Percentiles rank a stretch among this genome's conserved stretches.
These are phyloP conservation scores for Thalassiosira pacifica DNA, from an alignment of 352 stramenopile species.

Conservation along the genomic window DNA sequence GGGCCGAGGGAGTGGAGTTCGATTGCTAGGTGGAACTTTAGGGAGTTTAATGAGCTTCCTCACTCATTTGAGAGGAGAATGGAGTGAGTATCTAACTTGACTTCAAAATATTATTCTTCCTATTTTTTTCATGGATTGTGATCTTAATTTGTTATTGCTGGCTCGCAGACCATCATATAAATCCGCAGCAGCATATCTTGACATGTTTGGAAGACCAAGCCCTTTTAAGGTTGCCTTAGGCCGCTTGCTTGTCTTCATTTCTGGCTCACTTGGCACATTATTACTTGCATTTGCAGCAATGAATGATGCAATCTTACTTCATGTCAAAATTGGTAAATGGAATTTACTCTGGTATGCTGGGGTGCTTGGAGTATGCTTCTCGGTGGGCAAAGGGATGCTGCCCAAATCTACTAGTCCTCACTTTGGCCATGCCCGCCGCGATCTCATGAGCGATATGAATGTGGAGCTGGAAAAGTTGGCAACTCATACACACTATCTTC, in stretches of 20 bases:
- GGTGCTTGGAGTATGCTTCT: slow-evolving; percentile 86
- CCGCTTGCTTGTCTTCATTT: slow-evolving; percentile 94
- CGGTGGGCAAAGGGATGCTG: slow-evolving; percentile 74
- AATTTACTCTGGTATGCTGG: slow-evolving; percentile 98
- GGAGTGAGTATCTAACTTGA: slow-evolving; percentile 45
- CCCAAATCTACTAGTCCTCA: slow-evolving; percentile 68
- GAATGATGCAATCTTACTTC: slow-evolving; percentile 95
- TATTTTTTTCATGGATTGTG: neutral
- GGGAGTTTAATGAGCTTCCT: slow-evolving; percentile 99
- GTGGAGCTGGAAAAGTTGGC: slow-evolving; percentile 71
- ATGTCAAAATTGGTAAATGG: slow-evolving; percentile 93
- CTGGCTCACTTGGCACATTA: slow-evolving; percentile 94
- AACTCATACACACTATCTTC: slow-evolving; percentile 96
- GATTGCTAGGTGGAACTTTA: slow-evolving; percentile 87
- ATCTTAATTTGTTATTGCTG: neutral
- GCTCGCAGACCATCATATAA: slow-evolving; percentile 88
- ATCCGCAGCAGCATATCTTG: slow-evolving; percentile 93
- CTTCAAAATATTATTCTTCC: neutral
- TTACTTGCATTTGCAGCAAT: slow-evolving; percentile 92
- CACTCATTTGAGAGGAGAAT: slow-evolving; percentile 95
- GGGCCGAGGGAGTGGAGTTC: slow-evolving; percentile 87
- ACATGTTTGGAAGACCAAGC: slow-evolving; percentile 92
- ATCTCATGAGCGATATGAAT: slow-evolving; percentile 83
- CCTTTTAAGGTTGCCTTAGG: slow-evolving; percentile 90
- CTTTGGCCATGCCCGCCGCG: slow-evolving; percentile 61